Conservation (phyloP, 768 basidiomycete species). For the Grammothele lineata region DNA sequence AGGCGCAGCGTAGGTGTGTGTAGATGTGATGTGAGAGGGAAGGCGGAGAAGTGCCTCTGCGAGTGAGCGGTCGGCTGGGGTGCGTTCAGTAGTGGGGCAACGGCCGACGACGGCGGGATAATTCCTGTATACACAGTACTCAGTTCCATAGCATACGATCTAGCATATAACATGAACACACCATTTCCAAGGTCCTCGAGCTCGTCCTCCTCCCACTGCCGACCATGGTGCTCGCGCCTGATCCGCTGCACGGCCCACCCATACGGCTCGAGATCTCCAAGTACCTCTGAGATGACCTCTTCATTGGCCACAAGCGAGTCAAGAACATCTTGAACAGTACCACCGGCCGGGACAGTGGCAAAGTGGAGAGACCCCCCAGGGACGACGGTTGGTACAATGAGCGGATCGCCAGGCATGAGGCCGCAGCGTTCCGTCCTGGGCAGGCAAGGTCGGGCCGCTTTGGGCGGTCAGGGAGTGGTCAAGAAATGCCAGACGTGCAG, state of each 20-base stretch:
- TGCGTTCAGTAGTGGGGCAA: slow-evolving; percentile 51
- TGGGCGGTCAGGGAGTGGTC: not conserved
- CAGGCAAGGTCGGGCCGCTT: slow-evolving; percentile 2
- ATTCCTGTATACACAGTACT: slow-evolving; percentile 39
- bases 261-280: slow-evolving; percentile 51
- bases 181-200: slow-evolving; percentile 63
- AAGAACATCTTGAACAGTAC: slow-evolving; percentile 58
- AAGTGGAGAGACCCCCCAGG: slow-evolving; percentile 60
- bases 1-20: slow-evolving; percentile 65
- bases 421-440: not conserved
- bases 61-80: slow-evolving; percentile 30
- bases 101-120: slow-evolving; percentile 37
- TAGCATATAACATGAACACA: slow-evolving; percentile 24
- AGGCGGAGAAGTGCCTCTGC: slow-evolving; percentile 62
- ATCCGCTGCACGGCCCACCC: slow-evolving; percentile 72
- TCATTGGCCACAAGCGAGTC: slow-evolving; percentile 42
- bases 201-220: slow-evolving; percentile 69
- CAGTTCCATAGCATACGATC: no score
- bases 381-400: slow-evolving; percentile 57
- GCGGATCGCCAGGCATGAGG: slow-evolving; percentile 39
- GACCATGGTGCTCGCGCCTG: slow-evolving; percentile 52
- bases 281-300: slow-evolving; percentile 48
- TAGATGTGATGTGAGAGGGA: slow-evolving; percentile 63
- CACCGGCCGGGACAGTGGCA: slow-evolving; percentile 49
- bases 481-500: not conserved